Evolutionary conservation across 176 grass and related monocot genomes (phyloP), one percentile per base, ranked within the genome.

Genomic region (Miscanthus lutarioriparius): DNA sequence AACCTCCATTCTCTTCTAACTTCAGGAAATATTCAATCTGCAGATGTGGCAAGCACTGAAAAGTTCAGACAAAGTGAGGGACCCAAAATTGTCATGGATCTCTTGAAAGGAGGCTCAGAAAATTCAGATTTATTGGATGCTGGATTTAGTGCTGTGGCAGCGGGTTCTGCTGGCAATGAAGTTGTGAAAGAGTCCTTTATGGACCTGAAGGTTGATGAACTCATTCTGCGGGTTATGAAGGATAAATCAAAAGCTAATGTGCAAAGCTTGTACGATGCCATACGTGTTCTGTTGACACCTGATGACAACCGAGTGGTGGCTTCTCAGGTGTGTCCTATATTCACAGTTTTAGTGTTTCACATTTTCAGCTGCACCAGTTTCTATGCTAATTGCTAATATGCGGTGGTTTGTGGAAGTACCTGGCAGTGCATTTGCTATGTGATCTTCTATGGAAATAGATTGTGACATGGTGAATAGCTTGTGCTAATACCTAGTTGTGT

Each of bases 171-270:
- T 80, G 89, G 88, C 47, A 93, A 95, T 87, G 96, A 98, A 95
- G 87, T 98, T 86, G 85, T 98, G 20, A 98, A 98, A 84, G 93
- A 98, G 69, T 88, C 83, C 77, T 93, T 95, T 72, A 95, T 98
- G 89, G 87, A 89, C 48, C 20, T 95, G 70, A 95, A 95, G 83
- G 78, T 94, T 26, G 89, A 93, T 87, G 87, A 93, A 32, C 39
- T 94, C 82, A 90, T 95, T 85, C 64, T 98, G n/a, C 49, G 90
- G 65, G 85, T 88, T 83, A 83, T 94, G 75, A 90, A 83, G 80
- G 87, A 90, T 47, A 65, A 88, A 54, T 84, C 82, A 7, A 92
- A 89, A 39, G 54, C 73, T 45, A 84, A 77, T 65, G 78, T 94
- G 76, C 83, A 79, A 58, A 89, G 87, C 82, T 81, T 98, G 72